Evolutionary conservation across 2,329 filamentous ascomycete genomes (phyloP), one percentile per base, ranked within the genome.

Genomic region (Blumeria hordei): DNA sequence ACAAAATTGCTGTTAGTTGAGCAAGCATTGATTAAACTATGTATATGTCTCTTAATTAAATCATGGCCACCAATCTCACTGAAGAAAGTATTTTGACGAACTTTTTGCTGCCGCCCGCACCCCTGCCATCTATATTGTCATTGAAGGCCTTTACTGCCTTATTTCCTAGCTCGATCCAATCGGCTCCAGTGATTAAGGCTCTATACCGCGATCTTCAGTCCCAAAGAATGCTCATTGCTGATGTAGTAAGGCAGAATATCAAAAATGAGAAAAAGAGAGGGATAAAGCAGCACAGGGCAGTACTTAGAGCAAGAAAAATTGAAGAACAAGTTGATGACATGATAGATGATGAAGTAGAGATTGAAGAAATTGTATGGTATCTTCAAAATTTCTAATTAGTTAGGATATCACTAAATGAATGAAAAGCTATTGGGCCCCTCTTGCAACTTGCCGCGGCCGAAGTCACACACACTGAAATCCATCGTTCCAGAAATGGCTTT

Each of bases 151-250:
- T 94, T 70, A 79, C 77, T 45, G 74, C 80, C 33, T 74, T 90
- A 44, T 92, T 94, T 63, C 86, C 87, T 10, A 76, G 74, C 53
- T 68, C 76, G 0, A 60, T 63, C 36, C 62, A 62, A 56, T 62
- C 63, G 12, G 63, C 62, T 3, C 63, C 64, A 1, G 55, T 62
- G 50, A 60, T 66, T 41, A 59, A 60, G 53, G 56, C 59, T 9
- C 72, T 94, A 5, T 94, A 93, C 65, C 78, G 83, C 51, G 84
- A 92, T 65, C 73, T 94, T 2, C 84, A 92, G 62, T 74, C 80
- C 57, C 77, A 88, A 64, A 78, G 87, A 55, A 78, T 81, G 58
- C 73, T 74, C 51, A 71, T 83, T 10, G 74, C 87, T 55, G 83
- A 90, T 61, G 66, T 70, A 3, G 80, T 93, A 12, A 73, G 78